Evolutionary conservation across 345 rosid species (phyloP).

Genomic region (Euphorbia tirucalli): DNA sequence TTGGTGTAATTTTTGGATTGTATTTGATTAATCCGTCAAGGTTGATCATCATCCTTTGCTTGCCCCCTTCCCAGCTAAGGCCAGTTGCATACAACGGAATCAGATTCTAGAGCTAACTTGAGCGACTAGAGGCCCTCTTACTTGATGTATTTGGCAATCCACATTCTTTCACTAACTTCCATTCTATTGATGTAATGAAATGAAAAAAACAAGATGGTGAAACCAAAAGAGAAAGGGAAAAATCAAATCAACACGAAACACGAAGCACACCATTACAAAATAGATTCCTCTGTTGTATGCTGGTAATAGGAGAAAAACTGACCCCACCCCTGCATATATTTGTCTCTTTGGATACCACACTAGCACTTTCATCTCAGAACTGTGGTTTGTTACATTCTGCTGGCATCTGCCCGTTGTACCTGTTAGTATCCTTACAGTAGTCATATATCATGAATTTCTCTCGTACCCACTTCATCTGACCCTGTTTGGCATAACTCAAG

Average conservation of each 20-base stretch:
- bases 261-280: not conserved
- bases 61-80: not conserved
- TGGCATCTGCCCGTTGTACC: slow-evolving; percentile 63
- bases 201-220: not conserved
- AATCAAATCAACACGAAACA: slow-evolving; percentile 4
- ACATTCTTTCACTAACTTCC: not conserved
- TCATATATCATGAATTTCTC: slow-evolving; percentile 59
- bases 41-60: not conserved
- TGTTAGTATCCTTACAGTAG: slow-evolving; percentile 57
- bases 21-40: not conserved
- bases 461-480: slow-evolving; percentile 50
- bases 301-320: not conserved
- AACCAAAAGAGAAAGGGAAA: not conserved
- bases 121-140: no score
- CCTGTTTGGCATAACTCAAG: slow-evolving; percentile 37
- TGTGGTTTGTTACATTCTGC: slow-evolving; percentile 61
- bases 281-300: not conserved
- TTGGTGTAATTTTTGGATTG: no score
- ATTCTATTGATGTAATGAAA: slow-evolving; percentile 1
- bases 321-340: not conserved
- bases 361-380: slow-evolving; percentile 32
- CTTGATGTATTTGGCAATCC: not conserved
- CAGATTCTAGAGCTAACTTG: not conserved
- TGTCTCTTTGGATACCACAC: not conserved
- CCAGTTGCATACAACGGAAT: not conserved